Evolutionary conservation across 208 protist genomes (phyloP).

Genomic region (Naegleria gruberi): DNA sequence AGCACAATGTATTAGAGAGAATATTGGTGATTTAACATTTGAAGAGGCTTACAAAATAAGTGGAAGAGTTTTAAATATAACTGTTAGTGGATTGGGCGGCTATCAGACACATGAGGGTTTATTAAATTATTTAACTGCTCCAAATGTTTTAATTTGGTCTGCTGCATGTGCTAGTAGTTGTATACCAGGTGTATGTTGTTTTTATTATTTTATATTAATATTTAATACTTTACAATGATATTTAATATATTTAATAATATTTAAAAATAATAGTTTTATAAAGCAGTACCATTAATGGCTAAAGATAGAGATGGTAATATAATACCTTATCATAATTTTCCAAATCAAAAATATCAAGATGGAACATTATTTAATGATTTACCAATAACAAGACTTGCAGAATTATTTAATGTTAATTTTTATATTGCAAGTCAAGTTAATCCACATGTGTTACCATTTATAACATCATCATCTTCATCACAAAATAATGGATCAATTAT

Average conservation of each 20-base stretch:
- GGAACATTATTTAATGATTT: slow-evolving; percentile 55
- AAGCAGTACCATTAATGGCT: slow-evolving; percentile 55
- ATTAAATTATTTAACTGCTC: slow-evolving; percentile 67
- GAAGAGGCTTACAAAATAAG: slow-evolving; percentile 61
- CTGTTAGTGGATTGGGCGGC: slow-evolving; percentile 41
- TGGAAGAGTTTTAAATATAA: slow-evolving; percentile 66
- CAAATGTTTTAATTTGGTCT: slow-evolving; percentile 64
- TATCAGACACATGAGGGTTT: slow-evolving; percentile 50
- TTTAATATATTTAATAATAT: too few species aligned
- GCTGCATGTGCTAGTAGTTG: slow-evolving; percentile 59
- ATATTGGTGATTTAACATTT: slow-evolving; percentile 71
- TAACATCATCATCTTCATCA: slow-evolving; percentile 21
- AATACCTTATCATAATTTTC: slow-evolving; percentile 47
- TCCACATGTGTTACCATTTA: slow-evolving; percentile 64
- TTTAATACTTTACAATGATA: too few species aligned
- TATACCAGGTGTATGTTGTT: slow-evolving; percentile 37
- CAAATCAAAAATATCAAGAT: slow-evolving; percentile 50
- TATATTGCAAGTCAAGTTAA: slow-evolving; percentile 67
- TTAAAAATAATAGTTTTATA: slow-evolving; percentile 40
- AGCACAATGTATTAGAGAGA: slow-evolving; percentile 55
- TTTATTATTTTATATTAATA: not conserved
- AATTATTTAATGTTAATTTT: slow-evolving; percentile 64
- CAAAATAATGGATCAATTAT: slow-evolving; percentile 15
- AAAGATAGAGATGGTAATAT: slow-evolving; percentile 42
- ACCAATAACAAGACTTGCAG: slow-evolving; percentile 49